Conservation (phyloP, 805 yeast genomes). For the Candida pseudofarinosa region DNA sequence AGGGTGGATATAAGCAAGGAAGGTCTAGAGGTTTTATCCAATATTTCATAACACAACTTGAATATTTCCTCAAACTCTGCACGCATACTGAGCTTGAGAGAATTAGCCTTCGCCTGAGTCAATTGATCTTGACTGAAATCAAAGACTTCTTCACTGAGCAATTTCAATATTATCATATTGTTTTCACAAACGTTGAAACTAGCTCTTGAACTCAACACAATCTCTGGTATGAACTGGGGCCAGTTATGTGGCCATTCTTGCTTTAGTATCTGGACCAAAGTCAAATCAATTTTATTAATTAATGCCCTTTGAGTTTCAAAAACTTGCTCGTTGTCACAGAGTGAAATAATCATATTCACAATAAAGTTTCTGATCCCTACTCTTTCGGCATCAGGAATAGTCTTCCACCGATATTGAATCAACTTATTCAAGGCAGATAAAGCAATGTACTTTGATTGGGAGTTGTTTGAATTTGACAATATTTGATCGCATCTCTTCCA, state of each 20-base stretch:
- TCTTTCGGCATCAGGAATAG: slow-evolving; percentile 83
- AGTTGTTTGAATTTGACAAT: slow-evolving; percentile 67
- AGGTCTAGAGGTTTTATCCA: slow-evolving; percentile 84
- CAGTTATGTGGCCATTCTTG: slow-evolving; percentile 99
- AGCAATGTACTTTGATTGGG: slow-evolving; percentile 92
- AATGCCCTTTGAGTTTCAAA: slow-evolving; percentile 74
- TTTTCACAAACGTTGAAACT: slow-evolving; percentile 94
- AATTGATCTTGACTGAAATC: slow-evolving; percentile 93
- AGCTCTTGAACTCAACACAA: slow-evolving; percentile 77
- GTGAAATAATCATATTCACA: slow-evolving; percentile 86
- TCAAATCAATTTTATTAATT: slow-evolving; percentile 88
- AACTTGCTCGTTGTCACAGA: slow-evolving; percentile 77
- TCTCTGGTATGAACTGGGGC: slow-evolving; percentile 95
- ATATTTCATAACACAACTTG: slow-evolving; percentile 86
- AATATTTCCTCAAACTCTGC: slow-evolving; percentile 91
- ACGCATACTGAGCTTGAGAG: slow-evolving; percentile 77
- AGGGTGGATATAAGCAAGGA: slow-evolving; percentile 81
- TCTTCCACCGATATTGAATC: slow-evolving; percentile 90
- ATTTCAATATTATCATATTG: slow-evolving; percentile 87
- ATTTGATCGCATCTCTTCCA: slow-evolving; percentile 94
- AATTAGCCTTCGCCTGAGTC: slow-evolving; percentile 91
- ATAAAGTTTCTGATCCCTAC: slow-evolving; percentile 90
- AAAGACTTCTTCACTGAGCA: slow-evolving; percentile 92
- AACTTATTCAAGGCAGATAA: slow-evolving; percentile 84
- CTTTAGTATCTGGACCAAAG: slow-evolving; percentile 88